Evolutionary conservation across 1,139 yeast species (phyloP).

Genomic region (Candida tropicalis): DNA sequence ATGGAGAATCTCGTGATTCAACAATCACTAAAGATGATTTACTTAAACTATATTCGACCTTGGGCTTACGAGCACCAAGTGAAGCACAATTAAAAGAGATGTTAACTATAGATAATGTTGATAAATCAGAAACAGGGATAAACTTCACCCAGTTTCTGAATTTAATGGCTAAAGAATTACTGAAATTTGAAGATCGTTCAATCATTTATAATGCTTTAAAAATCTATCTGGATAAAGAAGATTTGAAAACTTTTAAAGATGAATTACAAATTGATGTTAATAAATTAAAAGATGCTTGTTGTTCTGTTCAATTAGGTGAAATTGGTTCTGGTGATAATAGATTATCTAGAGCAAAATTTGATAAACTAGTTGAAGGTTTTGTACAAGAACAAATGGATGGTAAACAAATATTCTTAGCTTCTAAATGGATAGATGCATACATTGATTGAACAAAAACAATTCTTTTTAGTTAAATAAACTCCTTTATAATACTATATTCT

Average conservation of each 20-base stretch:
- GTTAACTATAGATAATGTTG: slow-evolving; percentile 38
- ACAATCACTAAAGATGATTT: slow-evolving; percentile 62
- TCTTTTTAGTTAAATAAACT: slow-evolving; percentile 18
- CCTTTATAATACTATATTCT: slow-evolving; percentile 3
- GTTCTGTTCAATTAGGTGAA: slow-evolving; percentile 47
- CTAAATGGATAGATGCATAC: slow-evolving; percentile 62
- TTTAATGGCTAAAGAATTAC: slow-evolving; percentile 62
- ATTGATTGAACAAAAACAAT: no score
- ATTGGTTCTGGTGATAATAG: slow-evolving; percentile 53
- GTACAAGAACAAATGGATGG: slow-evolving; percentile 61
- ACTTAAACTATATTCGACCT: slow-evolving; percentile 52
- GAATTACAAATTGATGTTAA: slow-evolving; percentile 50
- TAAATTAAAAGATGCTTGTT: slow-evolving; percentile 52
- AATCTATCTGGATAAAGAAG: slow-evolving; percentile 19
- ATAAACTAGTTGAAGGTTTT: slow-evolving; percentile 56
- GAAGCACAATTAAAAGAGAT: slow-evolving; percentile 49
- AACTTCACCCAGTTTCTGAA: slow-evolving; percentile 74
- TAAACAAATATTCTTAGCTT: slow-evolving; percentile 53
- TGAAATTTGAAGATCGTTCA: slow-evolving; percentile 58
- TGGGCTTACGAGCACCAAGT: slow-evolving; percentile 46
- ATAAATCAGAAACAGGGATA: slow-evolving; percentile 38
- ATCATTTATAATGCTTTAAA: slow-evolving; percentile 67
- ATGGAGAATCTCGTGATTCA: slow-evolving; percentile 79
- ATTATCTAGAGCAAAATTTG: slow-evolving; percentile 54
- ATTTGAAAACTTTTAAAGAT: slow-evolving; percentile 46